phyloP scores from a whole-genome alignment of 2,329 filamentous ascomycete genomes.

The Aureobasidium sp. region DNA sequence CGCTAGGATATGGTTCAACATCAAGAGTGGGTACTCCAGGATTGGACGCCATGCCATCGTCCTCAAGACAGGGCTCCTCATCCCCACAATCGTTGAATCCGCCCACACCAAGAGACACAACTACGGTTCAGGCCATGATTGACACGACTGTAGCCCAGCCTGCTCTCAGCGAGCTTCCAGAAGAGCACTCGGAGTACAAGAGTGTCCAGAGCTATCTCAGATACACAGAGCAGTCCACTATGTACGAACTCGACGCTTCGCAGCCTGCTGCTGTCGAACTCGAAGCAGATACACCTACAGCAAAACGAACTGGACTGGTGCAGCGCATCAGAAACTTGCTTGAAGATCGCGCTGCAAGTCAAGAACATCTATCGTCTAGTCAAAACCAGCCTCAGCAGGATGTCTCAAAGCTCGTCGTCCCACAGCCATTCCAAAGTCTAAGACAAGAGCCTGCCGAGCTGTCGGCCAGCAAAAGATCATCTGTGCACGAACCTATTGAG shows the following conservation, averaged over 20 bases:
- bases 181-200: constrained; percentile 30
- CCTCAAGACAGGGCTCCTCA: constrained; percentile 38
- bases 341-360: constrained; percentile 30
- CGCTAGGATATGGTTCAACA: constrained; percentile 16
- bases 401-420: not conserved
- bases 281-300: not conserved
- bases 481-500: constrained; percentile 23
- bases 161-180: constrained; percentile 26
- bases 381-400: not conserved
- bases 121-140: constrained; percentile 30
- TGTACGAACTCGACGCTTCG: constrained; percentile 26
- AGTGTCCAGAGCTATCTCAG: constrained; percentile 31
- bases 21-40: constrained; percentile 30
- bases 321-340: constrained; percentile 38
- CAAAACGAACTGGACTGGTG: constrained; percentile 28
- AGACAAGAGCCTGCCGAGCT: not conserved
- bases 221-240: constrained; percentile 28
- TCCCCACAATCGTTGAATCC: constrained; percentile 32
- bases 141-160: constrained; percentile 22
- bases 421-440: not conserved
- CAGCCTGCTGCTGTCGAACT: constrained; percentile 9
- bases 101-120: constrained; percentile 36
- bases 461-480: constrained; percentile 7
- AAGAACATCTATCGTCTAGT: not conserved
- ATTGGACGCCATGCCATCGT: constrained; percentile 35